Conservation (phyloP, 2,329 filamentous ascomycete species). For the Coniochaeta sp. region DNA sequence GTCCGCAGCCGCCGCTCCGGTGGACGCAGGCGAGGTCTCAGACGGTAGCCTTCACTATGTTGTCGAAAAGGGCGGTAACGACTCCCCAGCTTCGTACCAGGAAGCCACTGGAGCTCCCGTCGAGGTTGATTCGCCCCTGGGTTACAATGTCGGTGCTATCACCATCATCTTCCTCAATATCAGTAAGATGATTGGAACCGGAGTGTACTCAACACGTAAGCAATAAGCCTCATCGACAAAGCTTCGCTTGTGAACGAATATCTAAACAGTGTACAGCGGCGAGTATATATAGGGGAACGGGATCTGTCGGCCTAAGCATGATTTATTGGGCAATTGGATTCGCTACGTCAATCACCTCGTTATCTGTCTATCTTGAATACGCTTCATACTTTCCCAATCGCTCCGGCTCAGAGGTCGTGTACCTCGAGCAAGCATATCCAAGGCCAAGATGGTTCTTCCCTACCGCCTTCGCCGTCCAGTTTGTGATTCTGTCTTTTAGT, state of each 20-base stretch:
- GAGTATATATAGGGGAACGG: conserved; percentile 48
- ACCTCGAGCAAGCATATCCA: conserved; percentile 60
- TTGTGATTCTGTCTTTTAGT: conserved; percentile 56
- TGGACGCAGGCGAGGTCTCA: conserved; percentile 8
- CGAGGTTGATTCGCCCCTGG: conserved; percentile 50
- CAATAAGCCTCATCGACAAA: neutral
- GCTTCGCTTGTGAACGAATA: neutral
- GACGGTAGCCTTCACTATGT: conserved; percentile 15
- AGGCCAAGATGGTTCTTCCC: conserved; percentile 58
- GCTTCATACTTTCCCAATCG: conserved; percentile 59
- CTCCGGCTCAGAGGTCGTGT: conserved; percentile 59
- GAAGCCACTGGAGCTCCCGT: conserved; percentile 55
- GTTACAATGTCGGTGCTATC: conserved; percentile 46
- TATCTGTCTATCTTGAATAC: conserved; percentile 56
- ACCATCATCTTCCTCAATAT: conserved; percentile 54
- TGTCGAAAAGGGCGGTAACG: conserved; percentile 27
- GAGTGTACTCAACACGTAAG: conserved; percentile 56
- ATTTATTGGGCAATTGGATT: conserved; percentile 60
- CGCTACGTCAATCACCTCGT: conserved; percentile 45
- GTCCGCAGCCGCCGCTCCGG: neutral
- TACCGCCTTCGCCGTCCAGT: conserved; percentile 55
- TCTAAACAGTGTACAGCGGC: conserved; percentile 31
- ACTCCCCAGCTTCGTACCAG: conserved; percentile 41
- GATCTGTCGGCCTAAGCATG: conserved; percentile 54
- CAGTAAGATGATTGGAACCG: conserved; percentile 56